Conservation (phyloP, 768 basidiomycete genomes). For the Hygrophorus russula region DNA sequence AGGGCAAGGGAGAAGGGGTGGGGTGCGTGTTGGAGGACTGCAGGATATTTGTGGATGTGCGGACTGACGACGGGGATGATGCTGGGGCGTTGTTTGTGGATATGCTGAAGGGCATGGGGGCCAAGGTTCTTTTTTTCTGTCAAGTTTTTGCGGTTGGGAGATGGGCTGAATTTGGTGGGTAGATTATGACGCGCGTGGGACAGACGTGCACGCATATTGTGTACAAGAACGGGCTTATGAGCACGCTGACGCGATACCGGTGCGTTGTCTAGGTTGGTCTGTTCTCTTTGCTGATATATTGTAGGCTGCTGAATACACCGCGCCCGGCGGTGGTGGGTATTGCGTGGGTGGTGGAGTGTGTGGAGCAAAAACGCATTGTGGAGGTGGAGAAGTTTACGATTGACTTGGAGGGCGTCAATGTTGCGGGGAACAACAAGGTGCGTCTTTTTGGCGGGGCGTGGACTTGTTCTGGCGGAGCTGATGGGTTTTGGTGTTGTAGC, state of each 20-base stretch:
- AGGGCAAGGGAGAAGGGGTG: conserved; percentile 18
- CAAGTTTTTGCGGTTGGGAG: neutral
- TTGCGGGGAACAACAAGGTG: conserved; percentile 58
- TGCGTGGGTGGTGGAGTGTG: conserved; percentile 84
- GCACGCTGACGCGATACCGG: conserved; percentile 67
- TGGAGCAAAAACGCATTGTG: conserved; percentile 49
- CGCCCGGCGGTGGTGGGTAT: conserved; percentile 72
- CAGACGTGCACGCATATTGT: conserved; percentile 76
- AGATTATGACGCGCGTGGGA: conserved; percentile 58
- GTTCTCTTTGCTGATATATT: neutral
- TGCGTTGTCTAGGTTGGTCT: conserved; percentile 17
- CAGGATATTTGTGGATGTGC: conserved; percentile 78
- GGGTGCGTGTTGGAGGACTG: conserved; percentile 61
- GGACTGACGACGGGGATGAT: conserved; percentile 74
- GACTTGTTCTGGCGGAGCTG: neutral
- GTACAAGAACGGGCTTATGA: conserved; percentile 71
- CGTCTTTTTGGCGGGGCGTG: conserved; percentile 2
- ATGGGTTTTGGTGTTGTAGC: conserved; percentile 35
- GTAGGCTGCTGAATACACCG: conserved; percentile 53
- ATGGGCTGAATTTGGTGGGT: neutral
- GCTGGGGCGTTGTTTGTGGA: conserved; percentile 74
- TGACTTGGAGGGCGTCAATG: conserved; percentile 47
- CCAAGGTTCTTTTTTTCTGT: conserved; percentile 40
- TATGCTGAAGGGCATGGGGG: conserved; percentile 72
- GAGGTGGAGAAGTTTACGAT: conserved; percentile 59